Evolutionary conservation across 2,329 filamentous ascomycete species (phyloP), one percentile per base, ranked within the genome.

Genomic region (Aspergillus intermedius): DNA sequence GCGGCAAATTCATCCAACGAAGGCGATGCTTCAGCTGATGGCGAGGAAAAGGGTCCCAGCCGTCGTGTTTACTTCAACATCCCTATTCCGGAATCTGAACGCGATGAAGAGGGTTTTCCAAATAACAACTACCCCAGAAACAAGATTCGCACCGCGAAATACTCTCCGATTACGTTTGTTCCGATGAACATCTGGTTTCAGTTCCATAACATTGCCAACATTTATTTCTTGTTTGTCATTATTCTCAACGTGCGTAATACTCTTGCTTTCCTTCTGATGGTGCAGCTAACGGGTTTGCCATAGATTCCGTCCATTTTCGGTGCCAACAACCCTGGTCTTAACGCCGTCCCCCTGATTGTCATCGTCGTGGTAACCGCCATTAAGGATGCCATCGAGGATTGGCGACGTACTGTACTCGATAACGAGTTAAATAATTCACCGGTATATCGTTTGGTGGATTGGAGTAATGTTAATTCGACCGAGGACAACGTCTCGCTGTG

Each of bases 181-280:
- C 93, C 93, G 12, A 97, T 97, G 75, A 97, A 98, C 71, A 66
- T 98, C 63, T 98, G 86, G 83, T 88, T 95, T 56, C 94, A 98
- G 70, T 97, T 98, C 66, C 91, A 98, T 72, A 97, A 97, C 65
- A 86, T 98, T 62, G 93, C 93, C 64, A 98, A 98, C 69, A 86
- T 97, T 47, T 98, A 97, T 74, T 98, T 98, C 79, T 77, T 97
- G 59, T 96, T 97, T 73, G 80, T 91, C 61, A 91, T 96, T 66
- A 95, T 98, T 64, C 80, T 98, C 51, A 84, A 86, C 63, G 93
- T 97, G 84, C 78, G 91, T 79, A 12, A 30, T 30, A 10, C 25
- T 30, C 48, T 40, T 46, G 32, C 40, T 35, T 46, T 42, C 10
- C 42, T 32, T 17, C n/a, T 13, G 10, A 30, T 50, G 47, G 56